Percentiles rank a stretch among this genome's conserved stretches.
Conservation (phyloP, 805 yeast genomes). For the Zygosaccharomyces bisporus region DNA sequence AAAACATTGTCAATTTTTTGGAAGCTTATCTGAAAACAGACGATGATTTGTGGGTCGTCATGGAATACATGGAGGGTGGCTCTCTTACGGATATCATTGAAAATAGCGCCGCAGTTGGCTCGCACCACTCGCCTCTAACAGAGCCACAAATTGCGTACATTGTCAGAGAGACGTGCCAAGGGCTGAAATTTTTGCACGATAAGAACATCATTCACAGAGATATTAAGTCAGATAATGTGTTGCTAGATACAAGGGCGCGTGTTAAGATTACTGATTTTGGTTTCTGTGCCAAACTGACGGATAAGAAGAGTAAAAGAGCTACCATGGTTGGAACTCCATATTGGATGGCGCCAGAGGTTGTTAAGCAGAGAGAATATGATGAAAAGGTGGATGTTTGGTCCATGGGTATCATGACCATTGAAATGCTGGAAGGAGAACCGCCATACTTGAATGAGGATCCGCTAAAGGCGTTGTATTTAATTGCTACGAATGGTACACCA, state of each 20-base stretch:
- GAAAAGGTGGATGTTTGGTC: conserved; percentile 99
- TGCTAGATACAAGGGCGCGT: conserved; percentile 74
- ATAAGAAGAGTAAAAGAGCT: conserved; percentile 81
- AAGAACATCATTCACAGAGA: conserved; percentile 95
- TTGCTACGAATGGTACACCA: conserved; percentile 97
- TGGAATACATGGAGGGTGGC: conserved; percentile 99
- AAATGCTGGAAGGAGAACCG: conserved; percentile 98
- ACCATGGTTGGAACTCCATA: conserved; percentile 99
- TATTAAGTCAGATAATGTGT: conserved; percentile 92
- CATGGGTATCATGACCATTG: conserved; percentile 95
- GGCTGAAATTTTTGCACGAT: conserved; percentile 85
- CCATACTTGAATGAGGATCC: conserved; percentile 97
- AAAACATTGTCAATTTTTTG: conserved; percentile 89
- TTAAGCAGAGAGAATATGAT: conserved; percentile 90
- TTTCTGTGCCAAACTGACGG: conserved; percentile 90
- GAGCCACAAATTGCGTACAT: conserved; percentile 92
- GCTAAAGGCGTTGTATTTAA: conserved; percentile 83
- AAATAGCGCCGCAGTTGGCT: conserved; percentile 57
- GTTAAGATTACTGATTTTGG: conserved; percentile 97
- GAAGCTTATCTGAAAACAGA: conserved; percentile 82
- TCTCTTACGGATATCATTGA: conserved; percentile 94
- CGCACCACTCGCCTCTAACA: conserved; percentile 42
- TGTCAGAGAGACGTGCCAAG: conserved; percentile 85
- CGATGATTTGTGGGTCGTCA: conserved; percentile 93
- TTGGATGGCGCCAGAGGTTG: conserved; percentile 99